Base-by-base conservation (phyloP, 140 eudicot genomes). In the Flaveria floridana region DNA sequence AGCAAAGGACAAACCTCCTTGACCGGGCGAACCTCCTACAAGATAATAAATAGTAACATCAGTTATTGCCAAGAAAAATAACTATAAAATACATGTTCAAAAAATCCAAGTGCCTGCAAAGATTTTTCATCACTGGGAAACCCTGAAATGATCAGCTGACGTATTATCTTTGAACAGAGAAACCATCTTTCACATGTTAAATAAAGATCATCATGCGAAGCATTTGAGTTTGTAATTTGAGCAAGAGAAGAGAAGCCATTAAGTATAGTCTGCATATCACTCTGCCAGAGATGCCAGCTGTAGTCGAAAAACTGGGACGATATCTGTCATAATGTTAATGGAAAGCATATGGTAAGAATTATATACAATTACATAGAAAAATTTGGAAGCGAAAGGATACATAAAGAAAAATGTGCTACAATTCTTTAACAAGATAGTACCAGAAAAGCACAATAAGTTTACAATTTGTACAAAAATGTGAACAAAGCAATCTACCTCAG, bases 201-300 rank as follows among this genome's bases (percentile, higher is more conserved):
- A 81, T 77, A 80, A 63, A 90, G 91, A 78, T 94, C 96, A 81
- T 91, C 86, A 28, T 84, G 96, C 28, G 96, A 77, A 80, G 84
- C 72, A 84, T 77, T 81, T 71, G 81, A 70, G 69, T 79, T 68
- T 55, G 74, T 61, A 68, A 56, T 78, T 78, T 87, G 99, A 80
- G 82, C 82, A 72, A 94, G 87, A 3, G 83, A 81, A 57, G 92
- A 73, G 61, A 94, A 88, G 73, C 95, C 92, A 53, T 85, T 89
- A 68, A 91, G 84, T 76, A 94, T 80, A 20, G 85, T 84, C 82
- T 91, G 96, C 78, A 86, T 81, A 83, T 94, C 99, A 78, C 84
- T 87, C 87, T 91, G 97, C 99, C 99, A 94, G 47, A 94, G 95
- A 80, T 85, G 92, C 99, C 99, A 94, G 83, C 99, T 82, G 82